phyloP scores from a whole-genome alignment of 2,329 filamentous ascomycete genomes.

The Pestalotiopsis sp. region DNA sequence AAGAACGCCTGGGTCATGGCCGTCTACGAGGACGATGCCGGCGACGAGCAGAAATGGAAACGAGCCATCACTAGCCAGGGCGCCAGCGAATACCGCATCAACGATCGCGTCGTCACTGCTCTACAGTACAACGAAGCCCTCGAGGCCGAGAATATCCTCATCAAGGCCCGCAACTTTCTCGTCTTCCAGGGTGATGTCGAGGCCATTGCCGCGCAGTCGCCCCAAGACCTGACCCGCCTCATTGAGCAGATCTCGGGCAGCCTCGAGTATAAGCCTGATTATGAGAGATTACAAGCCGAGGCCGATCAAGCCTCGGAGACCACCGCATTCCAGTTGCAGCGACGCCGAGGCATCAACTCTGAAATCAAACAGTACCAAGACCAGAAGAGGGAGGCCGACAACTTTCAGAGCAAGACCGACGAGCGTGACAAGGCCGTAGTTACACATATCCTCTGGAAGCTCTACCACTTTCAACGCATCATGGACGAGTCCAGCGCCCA shows the following conservation, averaged over 20 bases:
- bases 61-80: constrained; percentile 88
- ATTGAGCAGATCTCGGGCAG: constrained; percentile 98
- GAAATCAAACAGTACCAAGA: constrained; percentile 98
- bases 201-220: constrained; percentile 92
- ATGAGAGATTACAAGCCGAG: constrained; percentile 86
- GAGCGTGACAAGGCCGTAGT: constrained; percentile 91
- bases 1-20: constrained; percentile 99
- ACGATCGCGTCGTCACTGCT: constrained; percentile 84
- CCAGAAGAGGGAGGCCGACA: constrained; percentile 94
- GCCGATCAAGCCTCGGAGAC: constrained; percentile 87
- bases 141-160: constrained; percentile 93
- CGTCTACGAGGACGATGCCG: constrained; percentile 96
- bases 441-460: constrained; percentile 92
- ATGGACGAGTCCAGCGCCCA: constrained; percentile 91
- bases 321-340: constrained; percentile 83
- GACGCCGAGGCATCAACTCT: constrained; percentile 91
- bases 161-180: constrained; percentile 96
- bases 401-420: constrained; percentile 86
- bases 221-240: constrained; percentile 87
- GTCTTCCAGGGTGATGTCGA: constrained; percentile 99
- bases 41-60: constrained; percentile 95
- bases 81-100: constrained; percentile 94
- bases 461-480: constrained; percentile 90
- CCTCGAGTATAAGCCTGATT: constrained; percentile 90
- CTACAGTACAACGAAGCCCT: constrained; percentile 92